phyloP scores from a whole-genome alignment of 768 basidiomycete genomes.

The Mycena albidolilacea region DNA sequence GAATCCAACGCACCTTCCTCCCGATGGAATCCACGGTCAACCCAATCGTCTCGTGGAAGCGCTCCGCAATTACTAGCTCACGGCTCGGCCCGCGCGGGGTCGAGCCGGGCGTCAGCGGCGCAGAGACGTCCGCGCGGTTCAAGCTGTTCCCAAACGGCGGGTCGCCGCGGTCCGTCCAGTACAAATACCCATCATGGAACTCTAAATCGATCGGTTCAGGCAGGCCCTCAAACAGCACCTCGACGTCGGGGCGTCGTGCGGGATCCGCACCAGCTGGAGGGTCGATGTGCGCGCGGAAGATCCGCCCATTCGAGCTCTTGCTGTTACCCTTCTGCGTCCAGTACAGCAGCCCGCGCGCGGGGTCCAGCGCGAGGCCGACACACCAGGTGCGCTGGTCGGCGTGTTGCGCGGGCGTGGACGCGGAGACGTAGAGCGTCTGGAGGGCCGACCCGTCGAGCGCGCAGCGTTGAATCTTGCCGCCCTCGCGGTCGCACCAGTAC shows the following conservation, averaged over 20 bases:
- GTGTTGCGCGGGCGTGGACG: conserved; percentile 20
- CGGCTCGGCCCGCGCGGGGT: conserved; percentile 22
- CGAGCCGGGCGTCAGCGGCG: not conserved
- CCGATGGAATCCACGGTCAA: conserved; percentile 27
- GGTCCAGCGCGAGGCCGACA: conserved; percentile 36
- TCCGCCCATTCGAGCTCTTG: conserved; percentile 31
- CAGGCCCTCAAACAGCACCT: conserved; percentile 29
- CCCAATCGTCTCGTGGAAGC: conserved; percentile 38
- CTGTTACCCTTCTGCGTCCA: conserved; percentile 39
- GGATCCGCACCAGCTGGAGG: conserved; percentile 2
- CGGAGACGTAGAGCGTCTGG: conserved; percentile 34
- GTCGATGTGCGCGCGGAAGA: conserved; percentile 33
- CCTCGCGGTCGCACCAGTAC: conserved; percentile 40
- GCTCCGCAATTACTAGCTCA: conserved; percentile 31
- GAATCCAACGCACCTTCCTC: conserved; percentile 12
- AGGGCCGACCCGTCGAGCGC: conserved; percentile 33
- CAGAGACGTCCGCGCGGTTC: conserved; percentile 34
- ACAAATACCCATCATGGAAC: conserved; percentile 9
- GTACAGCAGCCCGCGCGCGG: conserved; percentile 32
- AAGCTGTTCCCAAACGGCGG: conserved; percentile 35
- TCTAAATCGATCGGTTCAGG: conserved; percentile 36
- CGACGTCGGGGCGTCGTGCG: conserved; percentile 6
- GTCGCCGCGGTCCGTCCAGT: conserved; percentile 39
- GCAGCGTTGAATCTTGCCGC: conserved; percentile 36
- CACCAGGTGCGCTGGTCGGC: conserved; percentile 36